Base-by-base conservation (phyloP, 305 asterid species). In the Lippia alba region DNA sequence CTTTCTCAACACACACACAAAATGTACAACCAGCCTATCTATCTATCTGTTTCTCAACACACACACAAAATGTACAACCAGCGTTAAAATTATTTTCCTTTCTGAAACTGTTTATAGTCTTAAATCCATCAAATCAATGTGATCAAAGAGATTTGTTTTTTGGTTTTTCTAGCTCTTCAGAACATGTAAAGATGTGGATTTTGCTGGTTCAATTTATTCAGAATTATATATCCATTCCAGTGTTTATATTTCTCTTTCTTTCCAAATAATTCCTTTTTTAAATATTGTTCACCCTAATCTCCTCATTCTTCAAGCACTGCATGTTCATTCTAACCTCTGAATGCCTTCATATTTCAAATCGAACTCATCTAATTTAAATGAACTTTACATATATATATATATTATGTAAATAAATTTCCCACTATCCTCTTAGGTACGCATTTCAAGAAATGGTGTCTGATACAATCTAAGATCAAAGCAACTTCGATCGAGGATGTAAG, bases 401-500 rank as follows among this genome's bases (percentile, higher is more conserved):
- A 4, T 14, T 61, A 18, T 39, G 49, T 50, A 67, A 16, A 20
- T 17, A 56, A 41, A 15, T n/a, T 20, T 78, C 73, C 72, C 63
- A 20, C 56, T 19, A 70, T 73, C 67, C 53, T 50, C 19, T 12
- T 86, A 91, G 98, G 98, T 78, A 89, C 84, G 67, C 88, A 86
- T 81, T 93, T 91, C 82, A 93, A 93, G 84, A 91, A 93, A 81
- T 93, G 98, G 98, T 91, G 98, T 56, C 70, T 93, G 76, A 85
- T 93, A 91, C 96, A 93, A 74, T 89, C 96, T n/a, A 89, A 86
- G 84, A 93, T 93, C 63, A 93, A 80, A 80, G 65, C 95, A 8
- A 86, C 87, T 56, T 95, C 94, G 41, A 79, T 81, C 6, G 87
- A 78, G 32, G 96, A 91, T 80, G 97, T 89, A 74, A 0, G 82